Base-by-base conservation (phyloP, 768 basidiomycete genomes). In the Naganishia randhawae region DNA sequence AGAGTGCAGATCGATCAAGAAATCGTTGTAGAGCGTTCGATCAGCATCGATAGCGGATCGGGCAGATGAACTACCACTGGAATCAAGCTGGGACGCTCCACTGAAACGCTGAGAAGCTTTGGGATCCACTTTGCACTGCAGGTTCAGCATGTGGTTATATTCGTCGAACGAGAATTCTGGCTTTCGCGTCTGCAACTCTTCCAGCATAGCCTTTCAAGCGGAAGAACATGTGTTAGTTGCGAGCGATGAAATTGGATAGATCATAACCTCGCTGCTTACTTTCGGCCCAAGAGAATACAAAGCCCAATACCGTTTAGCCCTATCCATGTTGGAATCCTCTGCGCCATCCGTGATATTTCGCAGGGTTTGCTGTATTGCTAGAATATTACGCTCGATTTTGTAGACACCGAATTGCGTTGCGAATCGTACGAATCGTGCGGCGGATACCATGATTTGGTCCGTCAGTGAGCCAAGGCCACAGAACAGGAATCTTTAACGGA, bases 311-410 rank as follows among this genome's bases (percentile, higher is more conserved):
- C 82, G 82, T 75, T 90, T 87, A 6, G 88, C 89, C 22, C 86
- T 84, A 64, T 88, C 86, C 69, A 97, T 89, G 8, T 86, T 85
- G 66, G 85, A 84, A 67, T 84, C 81, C 55, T 86, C 85, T 61
- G 85, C 83, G 5, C 85, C 85, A 62, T 92, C 75, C 48, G 73
- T 72, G 32, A 83, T 84, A 9, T 88, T 87, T 76, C 90, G 90
- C 74, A 94, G 85, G 73, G 89, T 88, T 77, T 98, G 95, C 75
- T 95, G 93, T 41, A 98, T 83, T 22, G 95, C 90, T 37, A 92
- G 84, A 54, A 95, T 89, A 78, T 95, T 94, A 32, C 92, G 86
- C 75, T 86, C 80, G 72, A 97, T 89, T 81, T 95, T 96, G 76
- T 87, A 85, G 71, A 94, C 85, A 1, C 95, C 95, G 67, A 86